Evolutionary conservation across 2,329 filamentous ascomycete species (phyloP), one percentile per base, ranked within the genome.

Genomic region (Knoxdaviesia proteae): DNA sequence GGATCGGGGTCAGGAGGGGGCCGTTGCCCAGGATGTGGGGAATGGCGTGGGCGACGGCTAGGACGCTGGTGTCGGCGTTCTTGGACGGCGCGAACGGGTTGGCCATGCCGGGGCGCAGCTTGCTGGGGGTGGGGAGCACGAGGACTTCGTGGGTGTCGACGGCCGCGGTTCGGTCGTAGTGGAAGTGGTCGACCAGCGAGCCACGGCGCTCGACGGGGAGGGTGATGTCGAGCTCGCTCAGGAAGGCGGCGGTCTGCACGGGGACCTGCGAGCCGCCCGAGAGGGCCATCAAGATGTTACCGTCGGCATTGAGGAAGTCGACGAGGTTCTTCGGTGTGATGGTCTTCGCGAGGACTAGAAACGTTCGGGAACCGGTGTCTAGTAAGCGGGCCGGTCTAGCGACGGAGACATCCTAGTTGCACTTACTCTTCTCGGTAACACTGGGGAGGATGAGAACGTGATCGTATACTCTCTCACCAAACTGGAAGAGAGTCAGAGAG

Each of bases 151-250:
- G 90, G 55, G 77, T 73, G 49, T 94, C 86, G 41, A 76, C 56
- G 5, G 88, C 80, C 36, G 80, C 84, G 33, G 71, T 51, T 44
- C 71, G 68, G 55, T 96, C 88, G 62, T 90, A 90, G 64, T 84
- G 81, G 74, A 96, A 94, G 67, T 98, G 90, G 61, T 96, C 90
- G 47, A 96, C 79, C 5, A 94, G 80, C 45, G 88, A 67, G 45
- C 83, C 77, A 44, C 80, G 84, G 54, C 87, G 83, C 61, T 94
- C 88, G 34, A 74, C 63, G 36, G 90, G 84, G n/a, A 94, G 73
- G 50, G 77, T 68, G 54, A 98, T 81, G 56, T 94, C 88, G 58
- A 94, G 69, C 61, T 96, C 86, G 53, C 82, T 66, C 42, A 96
- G 80, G 44, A 93, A 69, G 37, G 80, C 80, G 49, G 77, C 75